Evolutionary conservation across 2,329 filamentous ascomycete species (phyloP), one percentile per base, ranked within the genome.

Genomic region (Parastagonospora nodorum): DNA sequence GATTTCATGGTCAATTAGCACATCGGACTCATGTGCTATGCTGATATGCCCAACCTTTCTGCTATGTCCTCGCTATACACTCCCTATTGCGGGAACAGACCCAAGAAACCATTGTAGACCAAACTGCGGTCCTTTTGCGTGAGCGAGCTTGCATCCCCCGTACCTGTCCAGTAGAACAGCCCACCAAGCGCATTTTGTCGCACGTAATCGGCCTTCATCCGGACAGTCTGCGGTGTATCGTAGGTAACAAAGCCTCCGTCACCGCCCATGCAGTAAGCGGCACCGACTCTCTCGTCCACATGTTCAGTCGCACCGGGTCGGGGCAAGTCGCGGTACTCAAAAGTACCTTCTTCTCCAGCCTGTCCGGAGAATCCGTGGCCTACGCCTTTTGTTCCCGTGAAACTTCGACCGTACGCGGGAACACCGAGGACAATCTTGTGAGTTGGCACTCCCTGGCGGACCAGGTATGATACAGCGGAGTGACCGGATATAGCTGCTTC

Each of bases 161-260:
- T 87, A n/a, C 86, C 88, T 45, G 88, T 86, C 88, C 88, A 92
- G 73, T 92, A 94, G 71, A 92, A 93, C 8, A 94, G 74, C 0
- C 90, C 90, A 27, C 86, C 89, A 14, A 94, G 77, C 27, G 83
- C 82, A 61, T 87, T 86, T 62, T 88, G 82, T 63, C 84, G 87
- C 71, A 86, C 89, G 69, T 87, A 93, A 6, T 79, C 77, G 1
- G 88, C 90, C 75, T 94, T 94, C 71, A 86, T 82, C 72, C 82
- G 82, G 30, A 93, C 89, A 2, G 89, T 92, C 37, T 87, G 83
- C 4, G 87, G 85, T 58, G 88, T 92, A 71, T 94, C 90, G 69
- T 93, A 94, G 2, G 84, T 88, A 36, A 93, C 84, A 59, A 92
- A 92, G 0, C 88, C 89, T 2, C 88, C 88, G 62, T 91, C 88